Percentiles rank a stretch among this genome's conserved stretches.
phyloP scores from a whole-genome alignment of 108 stramenopile genomes.

The Skeletonema menzelii region DNA sequence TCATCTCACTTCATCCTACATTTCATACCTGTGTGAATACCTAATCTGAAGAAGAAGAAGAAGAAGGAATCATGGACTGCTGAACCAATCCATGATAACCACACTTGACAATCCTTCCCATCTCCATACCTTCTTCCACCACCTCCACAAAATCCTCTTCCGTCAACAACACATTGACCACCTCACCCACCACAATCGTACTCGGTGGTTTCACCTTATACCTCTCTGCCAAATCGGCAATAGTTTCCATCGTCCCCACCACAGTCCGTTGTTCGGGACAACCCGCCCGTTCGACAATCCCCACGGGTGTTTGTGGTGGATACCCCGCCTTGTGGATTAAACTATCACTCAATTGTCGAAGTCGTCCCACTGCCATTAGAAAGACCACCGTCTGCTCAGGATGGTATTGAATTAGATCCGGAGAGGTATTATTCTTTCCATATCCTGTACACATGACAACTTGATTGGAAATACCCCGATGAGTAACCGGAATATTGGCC shows the following conservation, averaged over 20 bases:
- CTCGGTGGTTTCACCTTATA: conserved; percentile 77
- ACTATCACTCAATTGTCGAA: conserved; percentile 60
- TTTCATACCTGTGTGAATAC: too few relatives aligned
- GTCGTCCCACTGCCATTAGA: conserved; percentile 88
- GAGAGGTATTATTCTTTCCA: conserved; percentile 78
- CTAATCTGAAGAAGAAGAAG: too few relatives aligned
- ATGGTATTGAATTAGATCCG: conserved; percentile 85
- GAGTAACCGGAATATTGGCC: conserved; percentile 95
- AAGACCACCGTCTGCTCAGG: conserved; percentile 89
- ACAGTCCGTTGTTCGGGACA: conserved; percentile 85
- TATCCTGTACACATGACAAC: conserved; percentile 93
- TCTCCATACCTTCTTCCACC: background rate
- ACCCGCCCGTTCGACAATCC: conserved; percentile 83
- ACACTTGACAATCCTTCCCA: background rate
- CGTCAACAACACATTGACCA: conserved; percentile 74
- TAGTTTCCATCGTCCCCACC: conserved; percentile 73
- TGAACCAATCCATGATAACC: background rate
- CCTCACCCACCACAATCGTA: conserved; percentile 87
- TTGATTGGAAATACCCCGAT: conserved; percentile 94
- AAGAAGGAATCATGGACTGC: background rate
- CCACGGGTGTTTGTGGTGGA: conserved; percentile 77
- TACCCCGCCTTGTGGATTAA: conserved; percentile 66
- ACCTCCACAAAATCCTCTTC: conserved; percentile 42
- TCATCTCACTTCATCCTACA: too few relatives aligned
- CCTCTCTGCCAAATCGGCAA: conserved; percentile 78